phyloP scores from a whole-genome alignment of 2,329 filamentous ascomycete species.

The Trichoderma breve region DNA sequence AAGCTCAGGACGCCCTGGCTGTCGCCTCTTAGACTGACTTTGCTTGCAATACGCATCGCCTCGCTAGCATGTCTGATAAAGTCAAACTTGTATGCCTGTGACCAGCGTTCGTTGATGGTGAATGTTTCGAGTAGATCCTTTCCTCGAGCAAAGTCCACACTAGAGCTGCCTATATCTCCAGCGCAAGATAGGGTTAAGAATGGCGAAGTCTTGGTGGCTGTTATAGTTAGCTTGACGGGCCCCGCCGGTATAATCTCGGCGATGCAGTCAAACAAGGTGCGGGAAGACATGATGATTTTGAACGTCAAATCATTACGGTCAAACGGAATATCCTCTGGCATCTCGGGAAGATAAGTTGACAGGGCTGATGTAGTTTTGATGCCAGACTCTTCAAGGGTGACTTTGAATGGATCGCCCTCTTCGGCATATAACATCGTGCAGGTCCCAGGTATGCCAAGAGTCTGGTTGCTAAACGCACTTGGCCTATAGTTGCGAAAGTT shows the following conservation, averaged over 20 bases:
- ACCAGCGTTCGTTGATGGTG: conserved; percentile 57
- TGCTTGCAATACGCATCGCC: conserved; percentile 90
- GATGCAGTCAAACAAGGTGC: conserved; percentile 69
- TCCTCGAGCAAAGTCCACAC: conserved; percentile 64
- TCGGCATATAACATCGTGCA: conserved; percentile 78
- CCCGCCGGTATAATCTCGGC: conserved; percentile 67
- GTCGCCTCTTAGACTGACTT: conserved; percentile 88
- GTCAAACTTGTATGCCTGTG: conserved; percentile 81
- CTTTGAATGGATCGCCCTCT: conserved; percentile 73
- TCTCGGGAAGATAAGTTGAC: conserved; percentile 78
- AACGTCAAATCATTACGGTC: conserved; percentile 75
- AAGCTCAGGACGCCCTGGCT: conserved; percentile 85
- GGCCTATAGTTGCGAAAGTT: conserved; percentile 61
- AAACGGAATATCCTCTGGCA: conserved; percentile 80
- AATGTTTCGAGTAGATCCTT: conserved; percentile 73
- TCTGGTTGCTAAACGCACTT: conserved; percentile 79
- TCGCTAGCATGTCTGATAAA: conserved; percentile 81
- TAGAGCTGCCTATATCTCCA: conserved; percentile 58
- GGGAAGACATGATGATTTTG: conserved; percentile 91
- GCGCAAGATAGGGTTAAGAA: conserved; percentile 70
- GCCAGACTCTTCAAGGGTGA: conserved; percentile 81
- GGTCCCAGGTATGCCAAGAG: conserved; percentile 78
- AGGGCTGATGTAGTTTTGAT: conserved; percentile 88
- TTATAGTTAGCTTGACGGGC: conserved; percentile 70
- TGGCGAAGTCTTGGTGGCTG: conserved; percentile 61